Evolutionary conservation across 2,329 filamentous ascomycete genomes (phyloP), one percentile per base, ranked within the genome.

Genomic region (Pyrenochaeta sp.): DNA sequence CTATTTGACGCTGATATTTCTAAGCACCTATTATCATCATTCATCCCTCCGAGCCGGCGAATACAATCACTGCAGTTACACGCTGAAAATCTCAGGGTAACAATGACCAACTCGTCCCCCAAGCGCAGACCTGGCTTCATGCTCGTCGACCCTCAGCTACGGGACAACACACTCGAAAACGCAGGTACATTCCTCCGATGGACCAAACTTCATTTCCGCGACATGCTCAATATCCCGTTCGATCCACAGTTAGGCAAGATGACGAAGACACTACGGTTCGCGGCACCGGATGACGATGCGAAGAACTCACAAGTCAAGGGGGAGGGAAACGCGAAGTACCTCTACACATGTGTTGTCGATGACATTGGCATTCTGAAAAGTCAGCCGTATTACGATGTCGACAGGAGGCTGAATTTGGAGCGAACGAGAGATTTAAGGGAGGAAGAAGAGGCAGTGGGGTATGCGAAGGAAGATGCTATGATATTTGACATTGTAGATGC

Each of bases 191-290:
- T 71, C 52, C 37, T 53, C n/a, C 54, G 62, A n/a, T 71, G 67
- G 67, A 65, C 66, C 0, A 55, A 62, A 32, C 48, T 71, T 28
- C 67, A 71, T 50, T 62, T 59, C 46, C 58, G 57, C 49, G 67
- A 71, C 44, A n/a, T 71, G 15, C 37, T 68, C 3, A 44, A 54
- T 8, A 39, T 62, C 3, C 43, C 32, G 1, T 25, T 2, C 2
- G 39, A 27, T 6, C 5, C 44, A n/a, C 12, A 37, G 3, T 25
- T 46, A 5, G 54, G 51, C 19, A 22, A 13, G 2, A 28, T 58
- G 15, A 54, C 50, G 3, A 53, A 36, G 4, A 37, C 56, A 3
- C 27, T 61, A 6, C 59, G 58, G 5, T 52, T 54, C 37, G 19
- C 47, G 8, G 54, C 50, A 8, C 43, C 52, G 5, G 43, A 32